phyloP scores from a whole-genome alignment of 495 filamentous ascomycete genomes.

The Lineolata rhizophorae region DNA sequence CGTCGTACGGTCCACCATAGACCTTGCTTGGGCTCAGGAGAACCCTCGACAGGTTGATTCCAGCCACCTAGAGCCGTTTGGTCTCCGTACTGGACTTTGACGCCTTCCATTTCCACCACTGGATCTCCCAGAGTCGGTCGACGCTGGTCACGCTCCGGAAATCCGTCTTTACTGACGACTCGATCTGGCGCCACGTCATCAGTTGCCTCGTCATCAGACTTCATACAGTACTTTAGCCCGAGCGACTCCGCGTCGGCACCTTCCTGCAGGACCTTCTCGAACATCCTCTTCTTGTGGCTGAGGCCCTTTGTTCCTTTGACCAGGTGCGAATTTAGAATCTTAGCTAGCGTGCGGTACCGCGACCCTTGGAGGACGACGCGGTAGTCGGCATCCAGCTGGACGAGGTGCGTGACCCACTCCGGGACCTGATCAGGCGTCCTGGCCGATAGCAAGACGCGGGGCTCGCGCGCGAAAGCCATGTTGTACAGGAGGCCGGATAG shows the following conservation, averaged over 20 bases:
- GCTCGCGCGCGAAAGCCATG: slow-evolving; percentile 38
- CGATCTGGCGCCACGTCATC: no score
- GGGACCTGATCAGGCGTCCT: slow-evolving; percentile 73
- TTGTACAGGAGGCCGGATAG: slow-evolving; percentile 46
- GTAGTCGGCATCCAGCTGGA: slow-evolving; percentile 39
- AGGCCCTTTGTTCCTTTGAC: no score
- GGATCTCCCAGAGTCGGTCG: slow-evolving; percentile 28
- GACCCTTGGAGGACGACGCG: slow-evolving; percentile 32
- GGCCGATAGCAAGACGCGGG: slow-evolving; percentile 53
- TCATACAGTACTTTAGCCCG: no score
- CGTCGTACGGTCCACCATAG: slow-evolving; percentile 65
- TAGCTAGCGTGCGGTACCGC: no score
- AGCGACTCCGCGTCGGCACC: no score
- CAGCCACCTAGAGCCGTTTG: slow-evolving; percentile 61
- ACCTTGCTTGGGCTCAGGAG: slow-evolving; percentile 28
- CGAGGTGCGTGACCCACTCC: slow-evolving; percentile 69
- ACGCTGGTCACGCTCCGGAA: no score
- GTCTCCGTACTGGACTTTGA: slow-evolving; percentile 56
- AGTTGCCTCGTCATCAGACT: no score
- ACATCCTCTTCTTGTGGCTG: not conserved
- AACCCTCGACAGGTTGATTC: slow-evolving; percentile 31
- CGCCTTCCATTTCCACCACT: slow-evolving; percentile 69
- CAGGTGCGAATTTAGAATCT: not conserved
- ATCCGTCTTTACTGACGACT: not conserved
- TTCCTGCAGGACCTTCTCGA: not conserved